Evolutionary conservation across 306 rosid genomes (phyloP).

Genomic region (Malus orientalis): DNA sequence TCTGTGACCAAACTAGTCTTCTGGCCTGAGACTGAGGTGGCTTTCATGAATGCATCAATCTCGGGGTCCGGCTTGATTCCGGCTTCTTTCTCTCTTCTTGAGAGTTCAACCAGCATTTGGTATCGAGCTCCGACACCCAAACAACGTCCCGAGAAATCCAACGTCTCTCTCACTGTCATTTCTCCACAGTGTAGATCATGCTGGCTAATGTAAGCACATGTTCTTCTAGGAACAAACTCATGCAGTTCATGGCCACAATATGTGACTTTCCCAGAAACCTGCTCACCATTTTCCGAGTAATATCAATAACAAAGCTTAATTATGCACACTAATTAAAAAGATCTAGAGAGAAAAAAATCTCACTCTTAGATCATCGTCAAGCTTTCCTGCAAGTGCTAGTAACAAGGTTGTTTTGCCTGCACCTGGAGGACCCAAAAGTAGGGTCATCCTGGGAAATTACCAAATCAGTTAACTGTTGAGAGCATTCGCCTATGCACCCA

Average conservation of each 20-base stretch:
- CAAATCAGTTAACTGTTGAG: neutral
- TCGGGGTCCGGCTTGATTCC: constrained; percentile 73
- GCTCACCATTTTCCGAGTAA: neutral
- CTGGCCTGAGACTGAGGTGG: constrained; percentile 46
- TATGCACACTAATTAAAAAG: neutral
- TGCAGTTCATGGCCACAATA: constrained; percentile 72
- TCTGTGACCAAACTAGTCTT: constrained; percentile 55
- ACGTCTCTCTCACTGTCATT: constrained; percentile 89
- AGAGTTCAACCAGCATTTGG: constrained; percentile 58
- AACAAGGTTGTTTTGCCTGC: constrained; percentile 83
- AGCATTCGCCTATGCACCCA: neutral
- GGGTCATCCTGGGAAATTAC: constrained; percentile 45
- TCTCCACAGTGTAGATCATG: constrained; percentile 77
- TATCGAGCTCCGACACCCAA: constrained; percentile 81
- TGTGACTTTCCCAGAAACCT: constrained; percentile 62
- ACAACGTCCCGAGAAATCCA: constrained; percentile 75
- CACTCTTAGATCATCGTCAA: constrained; percentile 55
- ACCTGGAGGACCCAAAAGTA: constrained; percentile 84
- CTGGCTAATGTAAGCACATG: constrained; percentile 80
- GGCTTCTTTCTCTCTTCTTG: constrained; percentile 71
- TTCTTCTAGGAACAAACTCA: constrained; percentile 73
- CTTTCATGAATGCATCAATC: constrained; percentile 88
- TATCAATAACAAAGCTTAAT: neutral
- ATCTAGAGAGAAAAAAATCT: neutral
- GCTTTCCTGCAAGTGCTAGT: constrained; percentile 70